These are phyloP conservation scores for Candida krabiensis DNA, from an alignment of 805 yeast genomes.

Conservation along the genomic window DNA sequence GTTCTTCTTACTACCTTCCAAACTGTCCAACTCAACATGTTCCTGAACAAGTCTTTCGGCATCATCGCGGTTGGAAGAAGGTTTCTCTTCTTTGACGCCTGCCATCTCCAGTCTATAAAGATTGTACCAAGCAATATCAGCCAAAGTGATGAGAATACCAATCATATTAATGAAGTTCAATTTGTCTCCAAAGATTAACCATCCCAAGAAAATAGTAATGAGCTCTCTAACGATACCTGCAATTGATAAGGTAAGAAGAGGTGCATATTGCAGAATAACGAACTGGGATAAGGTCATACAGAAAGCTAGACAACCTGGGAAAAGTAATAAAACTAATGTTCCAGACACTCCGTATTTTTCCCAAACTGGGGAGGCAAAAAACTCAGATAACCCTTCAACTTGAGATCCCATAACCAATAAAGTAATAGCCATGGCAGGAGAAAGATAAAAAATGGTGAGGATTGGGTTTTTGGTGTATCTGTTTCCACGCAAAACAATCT, in stretches of 20 bases:
- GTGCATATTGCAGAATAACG: conserved; percentile 72
- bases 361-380: conserved; percentile 60
- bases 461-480: conserved; percentile 67
- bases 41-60: conserved; percentile 18
- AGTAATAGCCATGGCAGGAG: conserved; percentile 73
- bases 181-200: conserved; percentile 70
- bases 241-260: conserved; percentile 77
- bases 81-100: conserved; percentile 7
- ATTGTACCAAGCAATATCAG: conserved; percentile 80
- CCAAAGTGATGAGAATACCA: conserved; percentile 68
- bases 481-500: conserved; percentile 63
- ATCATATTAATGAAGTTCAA: conserved; percentile 63
- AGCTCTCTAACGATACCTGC: conserved; percentile 93
- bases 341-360: conserved; percentile 46
- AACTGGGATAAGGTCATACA: conserved; percentile 85
- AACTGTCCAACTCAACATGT: conserved; percentile 16
- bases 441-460: conserved; percentile 71
- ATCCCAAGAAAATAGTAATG: conserved; percentile 65
- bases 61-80: conserved; percentile 17
- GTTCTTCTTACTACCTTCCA: conserved; percentile 12
- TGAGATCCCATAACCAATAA: conserved; percentile 61
- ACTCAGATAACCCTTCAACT: conserved; percentile 63
- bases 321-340: conserved; percentile 55
- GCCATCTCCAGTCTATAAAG: conserved; percentile 45
- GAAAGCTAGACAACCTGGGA: conserved; percentile 84